Percentiles rank a stretch among this genome's conserved stretches.
These are phyloP conservation scores for Corymbia citriodora DNA, from an alignment of 441 rosid species.

Conservation along the genomic window DNA sequence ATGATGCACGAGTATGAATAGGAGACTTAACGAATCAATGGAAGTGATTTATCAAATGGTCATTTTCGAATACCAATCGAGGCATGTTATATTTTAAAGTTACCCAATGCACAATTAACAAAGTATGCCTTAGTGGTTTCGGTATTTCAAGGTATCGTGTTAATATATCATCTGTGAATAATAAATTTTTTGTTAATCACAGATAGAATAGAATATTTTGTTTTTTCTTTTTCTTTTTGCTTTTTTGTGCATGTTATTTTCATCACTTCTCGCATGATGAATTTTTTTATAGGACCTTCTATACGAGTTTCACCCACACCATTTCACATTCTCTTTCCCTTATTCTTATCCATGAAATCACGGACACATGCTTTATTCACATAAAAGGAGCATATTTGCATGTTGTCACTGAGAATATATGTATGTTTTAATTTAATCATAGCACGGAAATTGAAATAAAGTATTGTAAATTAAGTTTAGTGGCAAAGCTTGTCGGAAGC, in stretches of 20 bases:
- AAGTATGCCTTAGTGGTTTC: neutral
- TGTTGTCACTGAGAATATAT: neutral
- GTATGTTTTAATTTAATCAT: neutral
- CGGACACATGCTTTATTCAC: neutral
- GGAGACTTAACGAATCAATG: neutral
- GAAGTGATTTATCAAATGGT: neutral
- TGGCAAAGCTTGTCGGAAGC: neutral
- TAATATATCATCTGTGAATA: neutral
- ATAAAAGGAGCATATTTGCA: neutral
- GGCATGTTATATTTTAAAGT: neutral
- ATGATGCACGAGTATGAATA: neutral
- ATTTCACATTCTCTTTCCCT: neutral
- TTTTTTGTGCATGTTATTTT: rapidly evolving
- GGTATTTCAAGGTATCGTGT: neutral
- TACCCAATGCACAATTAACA: neutral
- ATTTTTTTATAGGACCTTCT: neutral
- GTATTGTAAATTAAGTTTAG: neutral
- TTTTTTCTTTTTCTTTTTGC: neutral
- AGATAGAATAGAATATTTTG: rapidly evolving
- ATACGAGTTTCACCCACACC: neutral
- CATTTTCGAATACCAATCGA: neutral
- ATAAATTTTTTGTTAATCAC: neutral
- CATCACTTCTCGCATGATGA: neutral
- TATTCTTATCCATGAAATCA: neutral
- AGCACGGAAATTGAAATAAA: neutral